These are phyloP conservation scores for Alnus glutinosa DNA, from an alignment of 306 rosid genomes.

Conservation along the genomic window DNA sequence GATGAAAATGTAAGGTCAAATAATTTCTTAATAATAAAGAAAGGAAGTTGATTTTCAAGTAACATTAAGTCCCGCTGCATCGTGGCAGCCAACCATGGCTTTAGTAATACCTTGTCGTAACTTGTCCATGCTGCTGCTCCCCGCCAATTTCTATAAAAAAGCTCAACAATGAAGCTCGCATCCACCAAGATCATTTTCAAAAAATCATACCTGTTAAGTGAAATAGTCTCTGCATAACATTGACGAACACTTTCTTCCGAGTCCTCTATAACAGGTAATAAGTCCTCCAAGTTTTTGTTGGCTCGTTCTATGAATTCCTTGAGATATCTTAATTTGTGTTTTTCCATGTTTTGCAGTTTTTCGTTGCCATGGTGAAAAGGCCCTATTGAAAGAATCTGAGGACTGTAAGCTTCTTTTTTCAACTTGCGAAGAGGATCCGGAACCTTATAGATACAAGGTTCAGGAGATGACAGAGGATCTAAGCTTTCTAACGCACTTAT, in stretches of 20 bases:
- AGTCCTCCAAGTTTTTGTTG: too few relatives aligned
- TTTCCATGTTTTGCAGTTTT: conserved; percentile 28
- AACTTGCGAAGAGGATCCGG: conserved; percentile 28
- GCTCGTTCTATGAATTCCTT: too few relatives aligned
- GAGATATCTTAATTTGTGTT: background rate
- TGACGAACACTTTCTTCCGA: too few relatives aligned
- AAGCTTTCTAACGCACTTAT: too few relatives aligned
- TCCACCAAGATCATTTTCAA: too few relatives aligned
- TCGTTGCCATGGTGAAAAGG: conserved; percentile 24
- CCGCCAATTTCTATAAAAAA: too few relatives aligned
- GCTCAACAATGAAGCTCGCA: too few relatives aligned
- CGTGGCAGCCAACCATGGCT: background rate
- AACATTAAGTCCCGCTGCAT: conserved; percentile 2
- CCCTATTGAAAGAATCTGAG: conserved; percentile 36
- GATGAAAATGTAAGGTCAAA: background rate
- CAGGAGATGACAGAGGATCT: too few relatives aligned
- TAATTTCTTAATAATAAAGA: conserved; percentile 5
- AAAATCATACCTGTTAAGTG: too few relatives aligned
- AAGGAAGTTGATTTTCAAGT: conserved; percentile 26
- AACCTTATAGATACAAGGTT: conserved; percentile 34
- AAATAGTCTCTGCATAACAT: too few relatives aligned
- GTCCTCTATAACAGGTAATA: too few relatives aligned
- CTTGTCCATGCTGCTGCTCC: too few relatives aligned
- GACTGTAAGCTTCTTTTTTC: conserved; percentile 37
- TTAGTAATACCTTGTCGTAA: background rate